These are phyloP conservation scores for Nematocida major DNA, from an alignment of 371 early-diverging fungal genomes.

Conservation along the genomic window DNA sequence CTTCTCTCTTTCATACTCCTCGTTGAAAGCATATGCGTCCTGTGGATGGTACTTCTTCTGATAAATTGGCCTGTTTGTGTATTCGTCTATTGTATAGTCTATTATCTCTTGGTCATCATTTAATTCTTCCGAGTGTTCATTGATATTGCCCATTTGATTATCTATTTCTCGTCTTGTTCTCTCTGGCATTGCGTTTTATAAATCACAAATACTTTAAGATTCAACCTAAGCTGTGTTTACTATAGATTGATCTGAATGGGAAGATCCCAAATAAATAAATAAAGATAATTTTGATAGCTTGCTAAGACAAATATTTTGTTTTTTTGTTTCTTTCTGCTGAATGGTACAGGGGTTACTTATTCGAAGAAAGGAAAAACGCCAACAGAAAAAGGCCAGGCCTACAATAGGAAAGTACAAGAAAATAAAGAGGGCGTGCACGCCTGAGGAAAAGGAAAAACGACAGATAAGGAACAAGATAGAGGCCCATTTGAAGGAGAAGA, in stretches of 20 bases:
- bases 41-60: slow-evolving; percentile 6
- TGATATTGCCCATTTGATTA: slow-evolving; percentile 48
- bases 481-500: slow-evolving; percentile 14
- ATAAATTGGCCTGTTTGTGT: slow-evolving; percentile 1
- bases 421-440: background rate
- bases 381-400: background rate
- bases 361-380: slow-evolving; percentile 12
- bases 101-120: slow-evolving; percentile 21
- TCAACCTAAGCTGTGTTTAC: slow-evolving; percentile 20
- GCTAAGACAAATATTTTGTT: slow-evolving; percentile 10
- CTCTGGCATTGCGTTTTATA: slow-evolving; percentile 53
- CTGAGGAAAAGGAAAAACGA: slow-evolving; percentile 20
- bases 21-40: background rate
- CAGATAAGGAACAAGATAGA: slow-evolving; percentile 38
- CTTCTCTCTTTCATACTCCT: background rate
- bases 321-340: background rate
- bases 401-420: slow-evolving; percentile 26
- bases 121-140: slow-evolving; percentile 37
- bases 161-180: slow-evolving; percentile 43
- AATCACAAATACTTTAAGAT: slow-evolving; percentile 49
- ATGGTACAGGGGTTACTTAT: slow-evolving; percentile 48
- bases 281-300: slow-evolving; percentile 16
- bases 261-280: slow-evolving; percentile 39
- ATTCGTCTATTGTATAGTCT: slow-evolving; percentile 19
- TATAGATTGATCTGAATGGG: slow-evolving; percentile 51